phyloP scores from a whole-genome alignment of 73 alveolate species.

The Tetrahymena elliotti region DNA sequence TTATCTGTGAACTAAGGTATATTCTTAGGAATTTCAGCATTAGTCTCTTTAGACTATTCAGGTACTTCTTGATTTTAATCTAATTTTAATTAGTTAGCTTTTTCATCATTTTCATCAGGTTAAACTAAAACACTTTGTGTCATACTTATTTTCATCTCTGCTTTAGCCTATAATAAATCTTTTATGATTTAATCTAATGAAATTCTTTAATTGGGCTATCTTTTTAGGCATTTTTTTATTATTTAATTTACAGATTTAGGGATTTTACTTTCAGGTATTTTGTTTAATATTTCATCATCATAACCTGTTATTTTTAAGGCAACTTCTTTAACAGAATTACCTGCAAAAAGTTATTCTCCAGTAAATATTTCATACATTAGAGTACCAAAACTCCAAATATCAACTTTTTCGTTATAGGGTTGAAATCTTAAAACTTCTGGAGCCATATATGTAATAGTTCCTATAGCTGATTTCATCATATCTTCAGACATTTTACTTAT shows the following conservation, averaged over 20 bases:
- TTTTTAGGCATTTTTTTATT: background rate
- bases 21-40: background rate
- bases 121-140: background rate
- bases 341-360: background rate
- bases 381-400: background rate
- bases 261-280: background rate
- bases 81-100: background rate
- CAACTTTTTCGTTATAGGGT: background rate
- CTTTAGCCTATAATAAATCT: background rate
- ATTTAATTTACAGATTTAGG: background rate
- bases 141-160: background rate
- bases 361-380: background rate
- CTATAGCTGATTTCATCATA: background rate
- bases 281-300: background rate
- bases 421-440: background rate
- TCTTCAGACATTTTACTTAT: background rate
- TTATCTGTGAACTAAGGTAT: background rate
- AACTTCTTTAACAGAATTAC: background rate
- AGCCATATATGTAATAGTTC: background rate
- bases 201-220: background rate
- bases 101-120: background rate
- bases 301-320: background rate
- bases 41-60: background rate
- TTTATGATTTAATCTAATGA: background rate
- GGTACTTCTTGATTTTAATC: background rate